Conservation (phyloP, 768 basidiomycete genomes). For the Mycena haematopus region DNA sequence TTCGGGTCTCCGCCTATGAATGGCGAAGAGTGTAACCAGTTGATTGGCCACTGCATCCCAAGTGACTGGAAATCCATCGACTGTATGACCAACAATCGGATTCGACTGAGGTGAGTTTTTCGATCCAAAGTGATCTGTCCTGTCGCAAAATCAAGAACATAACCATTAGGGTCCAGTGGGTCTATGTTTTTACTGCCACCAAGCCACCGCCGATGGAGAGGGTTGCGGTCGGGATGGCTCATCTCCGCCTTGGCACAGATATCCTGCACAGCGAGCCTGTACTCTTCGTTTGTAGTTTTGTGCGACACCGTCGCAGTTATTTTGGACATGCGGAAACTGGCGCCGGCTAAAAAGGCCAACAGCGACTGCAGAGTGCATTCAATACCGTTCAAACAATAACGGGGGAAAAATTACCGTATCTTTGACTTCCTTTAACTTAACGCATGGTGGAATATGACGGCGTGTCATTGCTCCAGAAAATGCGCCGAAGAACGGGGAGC, state of each 20-base stretch:
- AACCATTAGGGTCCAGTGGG: slow-evolving; percentile 54
- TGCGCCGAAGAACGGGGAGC: slow-evolving; percentile 48
- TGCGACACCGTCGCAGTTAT: slow-evolving; percentile 51
- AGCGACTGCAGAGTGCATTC: slow-evolving; percentile 43
- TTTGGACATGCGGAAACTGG: slow-evolving; percentile 52
- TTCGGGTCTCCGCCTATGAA: slow-evolving; percentile 66
- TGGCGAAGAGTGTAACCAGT: slow-evolving; percentile 54
- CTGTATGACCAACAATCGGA: slow-evolving; percentile 53
- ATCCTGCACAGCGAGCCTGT: slow-evolving; percentile 50
- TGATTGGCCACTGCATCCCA: slow-evolving; percentile 66
- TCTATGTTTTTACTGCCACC: slow-evolving; percentile 47
- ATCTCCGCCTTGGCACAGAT: slow-evolving; percentile 49
- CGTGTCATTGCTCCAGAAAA: slow-evolving; percentile 58
- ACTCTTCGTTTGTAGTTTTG: slow-evolving; percentile 41
- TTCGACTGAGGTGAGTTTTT: slow-evolving; percentile 39
- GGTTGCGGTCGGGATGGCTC: slow-evolving; percentile 52
- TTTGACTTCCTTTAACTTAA: slow-evolving; percentile 46
- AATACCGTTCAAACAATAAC: slow-evolving; percentile 1
- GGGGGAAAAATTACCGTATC: slow-evolving; percentile 43
- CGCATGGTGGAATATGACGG: slow-evolving; percentile 43
- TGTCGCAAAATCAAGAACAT: slow-evolving; percentile 51
- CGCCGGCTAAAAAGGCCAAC: slow-evolving; percentile 51
- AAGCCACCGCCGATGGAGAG: slow-evolving; percentile 58
- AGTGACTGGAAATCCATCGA: slow-evolving; percentile 48
- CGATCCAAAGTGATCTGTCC: slow-evolving; percentile 54